These are phyloP conservation scores for Pyricularia sp. DNA, from an alignment of 2,329 filamentous ascomycete species.

Conservation along the genomic window DNA sequence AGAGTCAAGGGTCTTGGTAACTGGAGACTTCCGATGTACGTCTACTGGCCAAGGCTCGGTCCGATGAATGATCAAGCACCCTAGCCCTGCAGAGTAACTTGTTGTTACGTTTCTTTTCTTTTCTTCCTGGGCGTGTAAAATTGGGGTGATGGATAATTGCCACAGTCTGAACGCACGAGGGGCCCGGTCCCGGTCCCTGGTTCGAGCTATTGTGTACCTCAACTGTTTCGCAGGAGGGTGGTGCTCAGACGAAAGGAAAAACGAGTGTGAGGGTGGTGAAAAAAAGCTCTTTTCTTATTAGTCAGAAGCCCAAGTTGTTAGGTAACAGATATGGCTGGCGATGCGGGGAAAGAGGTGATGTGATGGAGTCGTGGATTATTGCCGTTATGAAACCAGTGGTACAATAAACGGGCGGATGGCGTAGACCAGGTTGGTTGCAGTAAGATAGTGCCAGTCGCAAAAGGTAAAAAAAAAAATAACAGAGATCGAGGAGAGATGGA, in stretches of 20 bases:
- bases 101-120: not conserved
- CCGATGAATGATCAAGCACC: not conserved
- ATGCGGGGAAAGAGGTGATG: constrained; percentile 24
- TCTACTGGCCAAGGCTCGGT: not conserved
- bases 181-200: not conserved
- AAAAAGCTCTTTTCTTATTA: constrained; percentile 26
- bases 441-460: not conserved
- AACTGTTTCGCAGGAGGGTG: not conserved
- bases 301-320: constrained; percentile 30
- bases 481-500: not conserved
- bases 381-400: constrained; percentile 1
- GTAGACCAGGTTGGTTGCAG: not conserved
- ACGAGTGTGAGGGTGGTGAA: not conserved
- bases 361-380: constrained; percentile 1
- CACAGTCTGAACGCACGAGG: not conserved
- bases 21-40: not conserved
- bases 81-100: not conserved
- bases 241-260: not conserved
- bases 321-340: constrained; percentile 24
- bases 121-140: not conserved
- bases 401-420: constrained; percentile 3
- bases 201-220: not conserved
- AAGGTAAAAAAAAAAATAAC: not conserved
- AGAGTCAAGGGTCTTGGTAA: not conserved
- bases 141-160: constrained; percentile 3